Conservation (phyloP, 1,284 basidiomycete species). For the Cutaneotrichosporon curvatum region DNA sequence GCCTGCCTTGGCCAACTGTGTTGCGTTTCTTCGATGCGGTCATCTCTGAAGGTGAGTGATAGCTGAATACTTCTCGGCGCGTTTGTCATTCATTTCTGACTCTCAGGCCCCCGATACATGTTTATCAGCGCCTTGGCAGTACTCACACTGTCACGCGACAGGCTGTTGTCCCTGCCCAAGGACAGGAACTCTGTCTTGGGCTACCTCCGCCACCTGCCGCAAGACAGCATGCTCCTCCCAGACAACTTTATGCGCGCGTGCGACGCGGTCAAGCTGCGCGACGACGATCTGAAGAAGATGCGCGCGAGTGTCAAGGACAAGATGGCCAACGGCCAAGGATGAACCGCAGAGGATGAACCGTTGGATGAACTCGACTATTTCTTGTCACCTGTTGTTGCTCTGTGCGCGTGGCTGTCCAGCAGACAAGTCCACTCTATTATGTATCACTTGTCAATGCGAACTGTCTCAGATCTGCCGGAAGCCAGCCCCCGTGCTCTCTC, state of each 20-base stretch:
- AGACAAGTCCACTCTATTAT: no score
- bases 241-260: conserved; percentile 40
- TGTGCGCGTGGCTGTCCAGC: no score
- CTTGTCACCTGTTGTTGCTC: no score
- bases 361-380: no score
- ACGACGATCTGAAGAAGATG: conserved; percentile 39
- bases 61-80: no score
- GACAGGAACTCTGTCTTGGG: conserved; percentile 23
- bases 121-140: conserved; percentile 72
- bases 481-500: no score
- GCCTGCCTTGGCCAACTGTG: conserved; percentile 67
- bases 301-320: conserved; percentile 34
- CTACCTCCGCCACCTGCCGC: conserved; percentile 37
- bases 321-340: conserved; percentile 5
- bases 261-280: conserved; percentile 36
- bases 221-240: conserved; percentile 39
- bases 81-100: background rate
- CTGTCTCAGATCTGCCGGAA: no score
- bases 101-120: conserved; percentile 66
- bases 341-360: no score
- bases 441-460: no score
- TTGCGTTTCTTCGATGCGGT: conserved; percentile 82
- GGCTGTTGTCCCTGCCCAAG: conserved; percentile 29
- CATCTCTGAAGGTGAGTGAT: conserved; percentile 69
- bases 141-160: conserved; percentile 45